phyloP scores from a whole-genome alignment of 495 filamentous ascomycete species.

The Cudoniella acicularis region DNA sequence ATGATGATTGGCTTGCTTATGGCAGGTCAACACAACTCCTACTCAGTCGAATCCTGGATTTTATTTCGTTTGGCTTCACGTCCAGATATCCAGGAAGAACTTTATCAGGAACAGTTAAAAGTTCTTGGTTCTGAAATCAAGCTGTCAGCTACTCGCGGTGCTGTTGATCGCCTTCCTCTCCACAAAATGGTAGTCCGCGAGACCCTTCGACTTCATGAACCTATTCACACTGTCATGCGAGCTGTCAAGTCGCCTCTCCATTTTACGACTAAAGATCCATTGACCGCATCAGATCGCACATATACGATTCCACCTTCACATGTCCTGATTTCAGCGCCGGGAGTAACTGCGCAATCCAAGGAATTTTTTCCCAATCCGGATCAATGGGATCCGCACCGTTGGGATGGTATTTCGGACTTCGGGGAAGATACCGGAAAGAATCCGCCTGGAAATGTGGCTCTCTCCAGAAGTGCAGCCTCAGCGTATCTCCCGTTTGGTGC shows the following conservation, averaged over 20 bases:
- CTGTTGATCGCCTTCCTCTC: constrained; percentile 65
- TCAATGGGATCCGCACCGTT: too few relatives aligned
- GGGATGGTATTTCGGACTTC: too few relatives aligned
- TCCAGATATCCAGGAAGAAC: constrained; percentile 67
- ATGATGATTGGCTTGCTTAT: constrained; percentile 91
- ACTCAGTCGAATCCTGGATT: constrained; percentile 77
- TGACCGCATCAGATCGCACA: too few relatives aligned
- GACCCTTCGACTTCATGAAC: constrained; percentile 73
- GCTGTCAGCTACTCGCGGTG: constrained; percentile 62
- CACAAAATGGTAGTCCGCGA: constrained; percentile 73
- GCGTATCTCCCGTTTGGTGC: too few relatives aligned
- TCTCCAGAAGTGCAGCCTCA: too few relatives aligned
- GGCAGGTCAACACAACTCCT: constrained; percentile 86
- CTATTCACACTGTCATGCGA: constrained; percentile 83
- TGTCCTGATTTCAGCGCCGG: too few relatives aligned
- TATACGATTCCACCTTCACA: too few relatives aligned
- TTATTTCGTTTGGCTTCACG: constrained; percentile 71
- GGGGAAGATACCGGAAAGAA: too few relatives aligned
- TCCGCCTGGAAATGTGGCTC: too few relatives aligned
- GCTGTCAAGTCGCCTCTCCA: constrained; percentile 79
- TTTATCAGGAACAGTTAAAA: constrained; percentile 69
- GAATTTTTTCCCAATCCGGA: too few relatives aligned
- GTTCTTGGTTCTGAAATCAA: constrained; percentile 59
- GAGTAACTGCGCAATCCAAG: too few relatives aligned
- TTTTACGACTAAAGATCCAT: too few relatives aligned